A percentile compares a stretch with the other conserved stretches of the same genome.
Conservation (phyloP, 1,284 basidiomycete genomes). For the Ganoderma resinaceum region DNA sequence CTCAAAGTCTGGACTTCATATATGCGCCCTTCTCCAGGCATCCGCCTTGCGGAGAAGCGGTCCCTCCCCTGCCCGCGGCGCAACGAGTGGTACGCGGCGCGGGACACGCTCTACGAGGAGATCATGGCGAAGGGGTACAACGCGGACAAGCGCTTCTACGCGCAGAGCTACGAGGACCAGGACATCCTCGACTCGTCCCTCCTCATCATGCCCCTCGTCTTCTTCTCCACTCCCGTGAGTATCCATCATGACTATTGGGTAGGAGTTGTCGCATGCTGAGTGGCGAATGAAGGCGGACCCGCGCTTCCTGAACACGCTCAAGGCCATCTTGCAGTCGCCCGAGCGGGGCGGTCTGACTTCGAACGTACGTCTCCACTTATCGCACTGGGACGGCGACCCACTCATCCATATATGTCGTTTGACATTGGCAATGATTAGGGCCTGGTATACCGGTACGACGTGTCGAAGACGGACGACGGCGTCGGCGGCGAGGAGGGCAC, state of each 20-base stretch:
- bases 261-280: not conserved
- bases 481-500: constrained; percentile 94
- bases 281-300: constrained; percentile 71
- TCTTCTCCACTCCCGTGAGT: constrained; percentile 80
- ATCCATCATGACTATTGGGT: constrained; percentile 9
- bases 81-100: constrained; percentile 73
- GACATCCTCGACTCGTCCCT: constrained; percentile 77
- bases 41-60: constrained; percentile 91
- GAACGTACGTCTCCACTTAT: constrained; percentile 62
- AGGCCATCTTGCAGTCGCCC: constrained; percentile 81
- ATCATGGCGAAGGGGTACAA: constrained; percentile 87
- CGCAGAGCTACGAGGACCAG: constrained; percentile 80
- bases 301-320: constrained; percentile 84
- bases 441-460: constrained; percentile 84
- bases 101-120: constrained; percentile 86
- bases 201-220: constrained; percentile 86
- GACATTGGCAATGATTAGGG: constrained; percentile 58
- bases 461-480: constrained; percentile 83
- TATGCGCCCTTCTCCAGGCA: constrained; percentile 49
- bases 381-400: not conserved
- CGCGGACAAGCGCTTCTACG: constrained; percentile 68
- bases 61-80: constrained; percentile 79
- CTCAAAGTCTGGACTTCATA: not conserved
- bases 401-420: not conserved
- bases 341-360: constrained; percentile 89